phyloP scores from a whole-genome alignment of 345 rosid genomes.

The Erysimum cheiranthoides region DNA sequence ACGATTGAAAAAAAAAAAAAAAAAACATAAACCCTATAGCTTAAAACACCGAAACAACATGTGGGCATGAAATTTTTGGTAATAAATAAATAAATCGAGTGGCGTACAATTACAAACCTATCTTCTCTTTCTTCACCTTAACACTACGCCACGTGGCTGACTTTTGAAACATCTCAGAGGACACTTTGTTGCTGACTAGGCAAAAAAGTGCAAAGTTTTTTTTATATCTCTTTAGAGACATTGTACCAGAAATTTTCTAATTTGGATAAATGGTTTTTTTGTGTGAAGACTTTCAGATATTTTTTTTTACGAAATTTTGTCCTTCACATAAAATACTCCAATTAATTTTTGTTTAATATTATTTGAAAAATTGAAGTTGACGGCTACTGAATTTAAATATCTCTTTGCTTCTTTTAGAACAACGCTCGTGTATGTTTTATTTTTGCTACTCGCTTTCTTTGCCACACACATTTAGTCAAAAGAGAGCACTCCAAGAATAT shows the following conservation, averaged over 20 bases:
- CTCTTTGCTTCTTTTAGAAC: conserved; percentile 22
- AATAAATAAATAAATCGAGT: conserved; percentile 37
- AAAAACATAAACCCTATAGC: conserved; percentile 7
- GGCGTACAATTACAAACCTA: conserved; percentile 41
- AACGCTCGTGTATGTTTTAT: conserved; percentile 38
- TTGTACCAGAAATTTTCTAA: conserved; percentile 34
- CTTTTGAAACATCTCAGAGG: conserved; percentile 42
- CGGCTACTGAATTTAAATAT: conserved; percentile 41
- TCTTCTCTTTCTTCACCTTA: neutral
- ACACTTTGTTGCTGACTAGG: conserved; percentile 40
- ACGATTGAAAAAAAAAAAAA: neutral
- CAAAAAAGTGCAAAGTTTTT: conserved; percentile 39
- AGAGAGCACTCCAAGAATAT: conserved; percentile 15
- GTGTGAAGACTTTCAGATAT: conserved; percentile 23
- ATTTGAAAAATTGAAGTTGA: conserved; percentile 26
- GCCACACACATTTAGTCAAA: conserved; percentile 45
- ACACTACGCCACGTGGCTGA: conserved; percentile 21
- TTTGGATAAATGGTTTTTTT: conserved; percentile 13
- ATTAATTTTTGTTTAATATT: neutral
- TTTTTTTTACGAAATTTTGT: conserved; percentile 29
- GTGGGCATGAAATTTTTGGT: conserved; percentile 33
- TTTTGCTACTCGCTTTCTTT: conserved; percentile 45
- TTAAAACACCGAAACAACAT: conserved; percentile 1
- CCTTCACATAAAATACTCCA: conserved; percentile 41
- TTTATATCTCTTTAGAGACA: conserved; percentile 11